A percentile compares a stretch with the other conserved stretches of the same genome.
Conservation (phyloP, 345 rosid species). For the Turritis glabra region DNA sequence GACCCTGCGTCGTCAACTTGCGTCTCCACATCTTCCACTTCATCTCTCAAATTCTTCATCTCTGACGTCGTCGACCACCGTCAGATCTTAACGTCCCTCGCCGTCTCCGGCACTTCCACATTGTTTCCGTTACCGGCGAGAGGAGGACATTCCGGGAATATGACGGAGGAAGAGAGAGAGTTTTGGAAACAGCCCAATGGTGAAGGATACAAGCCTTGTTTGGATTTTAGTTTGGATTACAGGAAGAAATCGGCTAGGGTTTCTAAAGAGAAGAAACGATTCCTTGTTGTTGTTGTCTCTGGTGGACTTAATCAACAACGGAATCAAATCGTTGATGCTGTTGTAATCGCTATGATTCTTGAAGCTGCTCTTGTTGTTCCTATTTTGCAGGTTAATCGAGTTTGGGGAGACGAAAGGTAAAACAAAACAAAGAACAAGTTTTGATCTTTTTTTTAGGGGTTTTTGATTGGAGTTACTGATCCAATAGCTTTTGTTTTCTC, state of each 20-base stretch:
- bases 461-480: background rate
- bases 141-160: constrained; percentile 39
- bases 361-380: background rate
- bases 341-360: constrained; percentile 73
- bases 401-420: constrained; percentile 81
- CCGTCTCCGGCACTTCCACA: constrained; percentile 27
- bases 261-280: constrained; percentile 60
- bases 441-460: background rate
- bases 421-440: background rate
- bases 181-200: constrained; percentile 72
- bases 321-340: constrained; percentile 75
- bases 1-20: constrained; percentile 26
- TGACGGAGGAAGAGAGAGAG: constrained; percentile 58
- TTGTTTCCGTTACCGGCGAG: constrained; percentile 56
- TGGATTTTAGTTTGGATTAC: constrained; percentile 59
- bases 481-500: background rate
- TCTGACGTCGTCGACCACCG: constrained; percentile 30
- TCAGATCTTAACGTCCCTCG: constrained; percentile 48
- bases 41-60: constrained; percentile 38
- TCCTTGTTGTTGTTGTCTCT: constrained; percentile 66
- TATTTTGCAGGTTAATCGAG: constrained; percentile 35
- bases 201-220: constrained; percentile 64
- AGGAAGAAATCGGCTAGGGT: constrained; percentile 47
- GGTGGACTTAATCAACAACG: constrained; percentile 78
- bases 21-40: constrained; percentile 49